phyloP scores from a whole-genome alignment of 305 asterid species.

The Caryopteris hybrid region DNA sequence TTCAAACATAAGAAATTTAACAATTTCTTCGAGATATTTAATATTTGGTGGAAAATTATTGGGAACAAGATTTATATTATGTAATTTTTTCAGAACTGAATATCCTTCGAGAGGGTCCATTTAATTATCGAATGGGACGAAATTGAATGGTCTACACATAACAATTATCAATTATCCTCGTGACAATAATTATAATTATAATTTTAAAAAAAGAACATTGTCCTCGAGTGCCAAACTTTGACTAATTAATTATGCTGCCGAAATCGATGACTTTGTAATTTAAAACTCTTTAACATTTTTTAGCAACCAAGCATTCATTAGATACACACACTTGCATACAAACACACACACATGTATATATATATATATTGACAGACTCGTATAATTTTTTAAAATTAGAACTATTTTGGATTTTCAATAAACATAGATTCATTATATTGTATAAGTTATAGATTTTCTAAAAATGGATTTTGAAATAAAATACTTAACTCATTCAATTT shows the following conservation, averaged over 20 bases:
- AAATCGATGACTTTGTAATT: slow-evolving; percentile 35
- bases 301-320: neutral
- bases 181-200: neutral
- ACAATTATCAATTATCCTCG: slow-evolving; percentile 5
- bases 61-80: neutral
- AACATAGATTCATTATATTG: no score
- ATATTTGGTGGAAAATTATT: neutral
- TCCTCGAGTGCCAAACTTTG: slow-evolving; percentile 43
- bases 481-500: no score
- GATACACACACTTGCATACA: neutral
- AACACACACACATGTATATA: neutral
- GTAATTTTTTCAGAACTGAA: neutral
- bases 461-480: no score
- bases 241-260: slow-evolving; percentile 21
- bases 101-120: neutral
- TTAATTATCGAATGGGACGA: neutral
- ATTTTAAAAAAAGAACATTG: neutral
- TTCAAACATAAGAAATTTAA: no score
- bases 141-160: neutral
- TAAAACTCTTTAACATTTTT: no score
- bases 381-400: no score
- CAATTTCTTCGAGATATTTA: no score
- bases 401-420: no score
- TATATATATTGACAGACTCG: neutral
- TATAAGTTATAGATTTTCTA: no score